Conservation (phyloP, 805 yeast species). For the Myxozyma kluyveri region DNA sequence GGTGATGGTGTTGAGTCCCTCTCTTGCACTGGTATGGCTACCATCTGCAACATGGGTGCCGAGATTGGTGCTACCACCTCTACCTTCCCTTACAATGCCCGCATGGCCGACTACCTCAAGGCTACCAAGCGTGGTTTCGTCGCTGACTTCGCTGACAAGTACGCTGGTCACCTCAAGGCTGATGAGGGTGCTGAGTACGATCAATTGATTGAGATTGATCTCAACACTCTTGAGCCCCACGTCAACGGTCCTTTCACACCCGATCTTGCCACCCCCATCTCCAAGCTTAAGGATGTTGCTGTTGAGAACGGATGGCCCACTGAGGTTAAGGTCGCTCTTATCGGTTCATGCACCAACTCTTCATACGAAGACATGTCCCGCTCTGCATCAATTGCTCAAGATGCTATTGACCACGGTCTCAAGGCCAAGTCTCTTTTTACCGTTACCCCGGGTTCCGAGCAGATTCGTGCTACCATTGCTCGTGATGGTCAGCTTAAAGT, state of each 20-base stretch:
- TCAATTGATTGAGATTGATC: conserved; percentile 84
- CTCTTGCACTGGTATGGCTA: conserved; percentile 98
- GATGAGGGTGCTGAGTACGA: conserved; percentile 91
- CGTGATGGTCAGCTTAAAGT: conserved; percentile 86
- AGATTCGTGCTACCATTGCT: conserved; percentile 93
- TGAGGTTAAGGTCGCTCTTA: conserved; percentile 84
- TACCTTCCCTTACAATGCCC: conserved; percentile 87
- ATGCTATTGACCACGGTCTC: conserved; percentile 82
- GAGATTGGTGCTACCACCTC: conserved; percentile 99
- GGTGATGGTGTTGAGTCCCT: conserved; percentile 89
- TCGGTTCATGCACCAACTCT: conserved; percentile 98
- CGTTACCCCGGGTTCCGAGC: conserved; percentile 98
- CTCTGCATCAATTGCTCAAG: conserved; percentile 83
- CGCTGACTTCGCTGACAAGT: conserved; percentile 72
- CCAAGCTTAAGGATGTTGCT: conserved; percentile 72
- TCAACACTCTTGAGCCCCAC: conserved; percentile 85
- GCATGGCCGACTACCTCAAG: conserved; percentile 71
- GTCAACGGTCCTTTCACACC: conserved; percentile 99
- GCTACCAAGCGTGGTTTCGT: conserved; percentile 83
- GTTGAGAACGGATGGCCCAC: conserved; percentile 79
- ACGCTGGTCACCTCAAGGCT: conserved; percentile 65
- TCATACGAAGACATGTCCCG: conserved; percentile 98
- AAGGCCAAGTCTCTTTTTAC: conserved; percentile 88
- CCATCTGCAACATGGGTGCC: conserved; percentile 99
- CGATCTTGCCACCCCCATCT: conserved; percentile 90